Percentiles rank a stretch among this genome's conserved stretches.
These are phyloP conservation scores for Neurospora crassa DNA, from an alignment of 2,329 filamentous ascomycete species.

Conservation along the genomic window DNA sequence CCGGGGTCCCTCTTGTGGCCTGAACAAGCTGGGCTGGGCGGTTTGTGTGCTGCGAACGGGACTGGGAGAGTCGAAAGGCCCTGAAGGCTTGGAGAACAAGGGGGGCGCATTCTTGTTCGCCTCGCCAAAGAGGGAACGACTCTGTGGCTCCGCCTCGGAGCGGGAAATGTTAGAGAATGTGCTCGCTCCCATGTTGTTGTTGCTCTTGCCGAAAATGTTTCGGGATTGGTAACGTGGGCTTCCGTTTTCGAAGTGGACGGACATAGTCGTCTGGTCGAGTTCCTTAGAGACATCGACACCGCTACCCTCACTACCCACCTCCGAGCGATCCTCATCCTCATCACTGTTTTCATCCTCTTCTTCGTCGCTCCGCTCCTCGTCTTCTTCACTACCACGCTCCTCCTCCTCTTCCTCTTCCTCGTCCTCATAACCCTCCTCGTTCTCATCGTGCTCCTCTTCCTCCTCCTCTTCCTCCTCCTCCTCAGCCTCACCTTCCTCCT, in stretches of 20 bases:
- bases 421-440: slow-evolving; percentile 36
- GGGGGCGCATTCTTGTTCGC: slow-evolving; percentile 37
- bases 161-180: slow-evolving; percentile 37
- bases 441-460: slow-evolving; percentile 5
- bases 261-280: slow-evolving; percentile 37
- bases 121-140: slow-evolving; percentile 45
- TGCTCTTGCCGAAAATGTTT: neutral
- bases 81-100: slow-evolving; percentile 44
- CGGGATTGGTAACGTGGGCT: neutral
- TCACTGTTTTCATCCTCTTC: slow-evolving; percentile 27
- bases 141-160: slow-evolving; percentile 33
- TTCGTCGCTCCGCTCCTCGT: slow-evolving; percentile 28
- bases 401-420: slow-evolving; percentile 34
- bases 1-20: slow-evolving; percentile 37
- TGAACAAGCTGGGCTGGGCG: slow-evolving; percentile 35
- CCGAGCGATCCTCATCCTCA: slow-evolving; percentile 35
- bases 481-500: slow-evolving; percentile 25
- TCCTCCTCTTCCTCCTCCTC: neutral
- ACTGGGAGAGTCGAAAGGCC: slow-evolving; percentile 61
- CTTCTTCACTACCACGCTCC: slow-evolving; percentile 29
- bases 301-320: slow-evolving; percentile 43
- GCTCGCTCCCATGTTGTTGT: slow-evolving; percentile 28
- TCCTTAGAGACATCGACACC: slow-evolving; percentile 58
- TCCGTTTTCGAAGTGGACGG: neutral
- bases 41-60: slow-evolving; percentile 50